Evolutionary conservation across 179 eudicot species (phyloP).

Genomic region (Silene coronaria): DNA sequence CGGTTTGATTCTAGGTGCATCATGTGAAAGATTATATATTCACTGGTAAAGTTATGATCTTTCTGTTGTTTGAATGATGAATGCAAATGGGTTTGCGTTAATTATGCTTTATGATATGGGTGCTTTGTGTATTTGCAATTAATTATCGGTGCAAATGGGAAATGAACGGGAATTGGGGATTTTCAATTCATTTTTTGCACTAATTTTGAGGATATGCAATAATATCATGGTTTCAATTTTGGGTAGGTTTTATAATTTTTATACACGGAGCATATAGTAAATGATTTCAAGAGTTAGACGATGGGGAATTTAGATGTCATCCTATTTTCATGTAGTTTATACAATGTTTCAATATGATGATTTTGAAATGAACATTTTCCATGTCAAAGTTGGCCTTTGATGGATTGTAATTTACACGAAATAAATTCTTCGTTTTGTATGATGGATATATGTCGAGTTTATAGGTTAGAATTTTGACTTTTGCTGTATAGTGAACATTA

Average conservation of each 20-base stretch:
- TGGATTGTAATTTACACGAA: not conserved
- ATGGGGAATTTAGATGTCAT: not conserved
- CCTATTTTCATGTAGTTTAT: not conserved
- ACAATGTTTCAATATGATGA: not conserved
- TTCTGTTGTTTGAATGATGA: not conserved
- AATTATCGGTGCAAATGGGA: not conserved
- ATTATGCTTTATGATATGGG: constrained; percentile 15
- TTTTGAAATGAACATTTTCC: not conserved
- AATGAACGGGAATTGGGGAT: constrained; percentile 5
- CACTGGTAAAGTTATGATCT: not conserved
- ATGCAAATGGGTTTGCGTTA: not conserved
- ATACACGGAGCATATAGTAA: no score
- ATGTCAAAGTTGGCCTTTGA: not conserved
- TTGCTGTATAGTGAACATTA: not conserved
- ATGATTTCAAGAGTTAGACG: not conserved
- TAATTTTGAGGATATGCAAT: not conserved
- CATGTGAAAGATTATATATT: not conserved
- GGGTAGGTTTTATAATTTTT: not conserved
- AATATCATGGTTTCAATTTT: not conserved
- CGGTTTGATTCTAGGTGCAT: not conserved
- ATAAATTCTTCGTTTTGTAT: not conserved
- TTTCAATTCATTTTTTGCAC: constrained; percentile 5
- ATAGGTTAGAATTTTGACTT: not conserved
- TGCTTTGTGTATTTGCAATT: constrained; percentile 3
- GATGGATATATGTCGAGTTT: not conserved